Percentiles rank a stretch among this genome's conserved stretches.
phyloP scores from a whole-genome alignment of 208 protist genomes.

The Acanthamoeba castellanii region DNA sequence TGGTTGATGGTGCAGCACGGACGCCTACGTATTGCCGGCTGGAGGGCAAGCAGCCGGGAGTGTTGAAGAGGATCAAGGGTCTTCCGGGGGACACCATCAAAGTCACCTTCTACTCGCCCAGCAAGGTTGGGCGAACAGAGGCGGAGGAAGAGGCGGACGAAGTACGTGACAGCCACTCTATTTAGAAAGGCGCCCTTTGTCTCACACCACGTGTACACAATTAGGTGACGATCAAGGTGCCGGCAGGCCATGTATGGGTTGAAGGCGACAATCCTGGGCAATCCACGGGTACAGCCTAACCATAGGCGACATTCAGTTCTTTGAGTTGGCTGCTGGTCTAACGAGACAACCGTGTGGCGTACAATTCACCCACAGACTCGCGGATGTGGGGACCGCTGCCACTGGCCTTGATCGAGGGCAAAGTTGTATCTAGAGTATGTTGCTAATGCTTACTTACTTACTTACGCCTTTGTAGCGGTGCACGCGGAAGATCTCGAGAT shows the following conservation, averaged over 20 bases:
- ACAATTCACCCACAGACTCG: not conserved
- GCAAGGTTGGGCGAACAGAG: not conserved
- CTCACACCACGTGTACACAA: not conserved
- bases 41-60: not conserved
- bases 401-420: not conserved
- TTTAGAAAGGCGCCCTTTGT: not conserved
- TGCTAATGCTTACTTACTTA: not conserved
- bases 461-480: not conserved
- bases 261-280: not conserved
- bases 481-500: not conserved
- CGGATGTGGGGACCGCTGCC: slow-evolving; percentile 15
- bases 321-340: not conserved
- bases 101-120: not conserved
- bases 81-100: slow-evolving; percentile 12
- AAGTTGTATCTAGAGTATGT: not conserved
- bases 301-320: not conserved
- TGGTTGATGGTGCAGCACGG: not conserved
- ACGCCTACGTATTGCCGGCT: not conserved
- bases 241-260: not conserved
- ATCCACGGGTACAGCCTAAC: not conserved
- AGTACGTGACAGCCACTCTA: not conserved
- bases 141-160: not conserved
- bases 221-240: not conserved
- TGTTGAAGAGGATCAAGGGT: slow-evolving; percentile 2
- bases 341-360: too few relatives aligned